phyloP scores from a whole-genome alignment of 805 yeast species.

The Yarrowia sp. region DNA sequence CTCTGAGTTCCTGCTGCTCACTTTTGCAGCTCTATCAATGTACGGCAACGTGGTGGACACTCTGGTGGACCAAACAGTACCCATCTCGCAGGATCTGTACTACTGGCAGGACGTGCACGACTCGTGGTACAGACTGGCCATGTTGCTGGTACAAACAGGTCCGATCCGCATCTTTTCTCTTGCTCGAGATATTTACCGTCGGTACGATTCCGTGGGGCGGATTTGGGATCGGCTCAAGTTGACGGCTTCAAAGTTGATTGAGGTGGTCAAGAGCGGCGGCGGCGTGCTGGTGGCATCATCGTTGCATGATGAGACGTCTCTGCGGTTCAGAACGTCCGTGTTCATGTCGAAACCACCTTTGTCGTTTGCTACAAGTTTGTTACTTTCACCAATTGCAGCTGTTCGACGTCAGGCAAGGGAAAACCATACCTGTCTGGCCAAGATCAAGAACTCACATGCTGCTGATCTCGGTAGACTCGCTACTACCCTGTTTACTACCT shows the following conservation, averaged over 20 bases:
- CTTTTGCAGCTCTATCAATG: conserved; percentile 39
- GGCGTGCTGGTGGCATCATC: neutral
- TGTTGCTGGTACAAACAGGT: conserved; percentile 45
- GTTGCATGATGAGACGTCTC: conserved; percentile 8
- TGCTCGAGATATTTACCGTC: neutral
- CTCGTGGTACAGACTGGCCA: conserved; percentile 37
- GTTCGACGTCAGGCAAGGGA: neutral
- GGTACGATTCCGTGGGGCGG: neutral
- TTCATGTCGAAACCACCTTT: conserved; percentile 19
- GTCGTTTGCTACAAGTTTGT: neutral
- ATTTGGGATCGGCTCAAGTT: conserved; percentile 13
- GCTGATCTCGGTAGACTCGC: conserved; percentile 14
- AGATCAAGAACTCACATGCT: conserved; percentile 12
- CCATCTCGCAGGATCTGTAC: conserved; percentile 45
- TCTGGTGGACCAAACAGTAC: conserved; percentile 45
- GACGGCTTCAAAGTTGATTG: neutral
- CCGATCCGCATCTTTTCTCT: conserved; percentile 28
- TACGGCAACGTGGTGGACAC: conserved; percentile 41
- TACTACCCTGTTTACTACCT: neutral
- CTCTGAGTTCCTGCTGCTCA: conserved; percentile 8
- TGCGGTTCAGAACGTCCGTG: neutral
- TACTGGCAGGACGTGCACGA: conserved; percentile 47
- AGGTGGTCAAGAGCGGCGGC: conserved; percentile 1
- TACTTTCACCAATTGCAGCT: conserved; percentile 9
- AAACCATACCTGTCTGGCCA: neutral